Evolutionary conservation across 2,329 filamentous ascomycete species (phyloP), one percentile per base, ranked within the genome.

Genomic region (Hymenoscyphus albidus): DNA sequence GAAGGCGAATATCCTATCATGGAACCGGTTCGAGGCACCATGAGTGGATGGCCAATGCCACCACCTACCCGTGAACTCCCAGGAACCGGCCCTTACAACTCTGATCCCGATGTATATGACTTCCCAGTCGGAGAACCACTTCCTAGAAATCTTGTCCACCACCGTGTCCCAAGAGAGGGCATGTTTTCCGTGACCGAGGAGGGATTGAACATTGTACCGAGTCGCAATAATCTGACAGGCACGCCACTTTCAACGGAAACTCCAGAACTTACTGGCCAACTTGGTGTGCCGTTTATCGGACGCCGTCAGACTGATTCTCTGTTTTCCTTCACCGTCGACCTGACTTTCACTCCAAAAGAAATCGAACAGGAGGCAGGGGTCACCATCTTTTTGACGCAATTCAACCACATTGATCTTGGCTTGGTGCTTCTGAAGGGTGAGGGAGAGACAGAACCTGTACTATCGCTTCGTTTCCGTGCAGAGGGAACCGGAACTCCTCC

Each of bases 81-180:
- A 6, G 80, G 79, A 5, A 60, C 74, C 48, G 77, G 82, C 31
- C 79, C 80, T 6, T 79, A 76, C 67, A 79, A 78, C 63, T 70
- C 78, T 63, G 70, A 74, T 7, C 77, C 77, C 13, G 76, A 77
- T 1, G 82, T 85, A 67, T 67, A 71, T 9, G 59, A 62, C 6
- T 86, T 87, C 70, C 67, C 74, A 6, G 76, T 78, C 0, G 76
- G 76, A 0, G 77, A 77, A 0, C 68, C 71, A 0, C 73, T 87
- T 0, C 84, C 84, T 3, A 76, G 77, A 0, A 82, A 87, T 69
- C 83, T 88, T 67, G 79, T 83, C 1, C 78, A 84, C 76, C 86
- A 84, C 78, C 78, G 86, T 3, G 82, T 80, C 10, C 76, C 78
- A 38, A 44, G 54, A 1, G 69, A 77, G 0, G 74, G 73, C 60